Conservation (phyloP, 2,329 filamentous ascomycete genomes). For the Fusarium chaquense region DNA sequence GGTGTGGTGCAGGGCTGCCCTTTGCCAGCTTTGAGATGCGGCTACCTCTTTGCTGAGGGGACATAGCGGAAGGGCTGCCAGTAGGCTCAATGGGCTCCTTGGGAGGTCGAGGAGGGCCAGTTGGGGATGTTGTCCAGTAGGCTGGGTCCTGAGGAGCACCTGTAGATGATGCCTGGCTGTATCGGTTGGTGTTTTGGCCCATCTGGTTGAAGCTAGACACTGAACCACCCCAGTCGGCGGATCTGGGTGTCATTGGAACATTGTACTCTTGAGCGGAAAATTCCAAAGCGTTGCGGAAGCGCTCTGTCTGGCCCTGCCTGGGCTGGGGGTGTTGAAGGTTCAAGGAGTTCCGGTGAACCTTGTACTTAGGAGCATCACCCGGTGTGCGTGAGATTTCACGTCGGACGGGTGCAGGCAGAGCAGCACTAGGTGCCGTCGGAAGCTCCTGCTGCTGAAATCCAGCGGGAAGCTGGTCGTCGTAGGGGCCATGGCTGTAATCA, state of each 20-base stretch:
- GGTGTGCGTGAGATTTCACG: conserved; percentile 64
- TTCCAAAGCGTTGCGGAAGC: conserved; percentile 80
- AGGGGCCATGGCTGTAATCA: conserved; percentile 65
- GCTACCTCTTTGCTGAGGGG: conserved; percentile 59
- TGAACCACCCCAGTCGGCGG: conserved; percentile 72
- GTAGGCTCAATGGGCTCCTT: conserved; percentile 69
- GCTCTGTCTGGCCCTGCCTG: conserved; percentile 77
- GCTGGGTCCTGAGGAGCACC: conserved; percentile 53
- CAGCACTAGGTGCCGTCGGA: conserved; percentile 30
- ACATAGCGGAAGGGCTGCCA: conserved; percentile 56
- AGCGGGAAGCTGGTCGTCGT: conserved; percentile 70
- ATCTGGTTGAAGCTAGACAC: conserved; percentile 69
- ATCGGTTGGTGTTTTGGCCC: conserved; percentile 60
- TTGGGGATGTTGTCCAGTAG: conserved; percentile 59
- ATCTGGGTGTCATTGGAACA: conserved; percentile 69
- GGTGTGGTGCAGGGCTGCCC: conserved; percentile 67
- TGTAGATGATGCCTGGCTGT: conserved; percentile 60
- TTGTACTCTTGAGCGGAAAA: conserved; percentile 77
- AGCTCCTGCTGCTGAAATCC: conserved; percentile 67
- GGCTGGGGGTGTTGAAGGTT: conserved; percentile 86
- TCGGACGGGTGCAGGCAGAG: conserved; percentile 49
- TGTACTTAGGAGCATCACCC: conserved; percentile 84
- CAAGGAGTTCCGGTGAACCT: conserved; percentile 82
- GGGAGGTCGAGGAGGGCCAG: conserved; percentile 68
- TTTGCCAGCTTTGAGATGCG: conserved; percentile 66